phyloP scores from a whole-genome alignment of 495 filamentous ascomycete genomes.

The Aspergillus homomorphus region DNA sequence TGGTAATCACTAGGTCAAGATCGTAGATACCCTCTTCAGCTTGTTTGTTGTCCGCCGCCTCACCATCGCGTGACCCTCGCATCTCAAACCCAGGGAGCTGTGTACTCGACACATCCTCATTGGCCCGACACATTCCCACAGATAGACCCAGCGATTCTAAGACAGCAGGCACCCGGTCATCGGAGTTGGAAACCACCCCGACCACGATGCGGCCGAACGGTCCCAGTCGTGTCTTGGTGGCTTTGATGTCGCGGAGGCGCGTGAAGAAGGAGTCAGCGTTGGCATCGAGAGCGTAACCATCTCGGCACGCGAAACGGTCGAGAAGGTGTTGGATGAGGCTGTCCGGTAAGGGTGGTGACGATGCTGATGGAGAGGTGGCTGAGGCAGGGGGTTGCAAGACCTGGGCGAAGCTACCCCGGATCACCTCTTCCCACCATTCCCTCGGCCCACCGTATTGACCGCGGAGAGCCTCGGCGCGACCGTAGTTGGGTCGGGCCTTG shows the following conservation, averaged over 20 bases:
- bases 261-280: conserved; percentile 54
- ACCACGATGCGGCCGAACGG: conserved; percentile 43
- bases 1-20: conserved; percentile 65
- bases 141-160: conserved; percentile 58
- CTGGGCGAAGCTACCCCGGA: conserved; percentile 31
- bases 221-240: background rate
- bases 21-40: conserved; percentile 28
- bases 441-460: conserved; percentile 49
- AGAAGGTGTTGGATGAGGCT: conserved; percentile 54
- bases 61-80: conserved; percentile 1
- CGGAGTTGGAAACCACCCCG: conserved; percentile 75
- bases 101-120: conserved; percentile 32
- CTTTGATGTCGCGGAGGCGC: conserved; percentile 29
- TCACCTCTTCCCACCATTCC: conserved; percentile 71
- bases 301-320: conserved; percentile 55
- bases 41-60: background rate
- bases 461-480: conserved; percentile 43
- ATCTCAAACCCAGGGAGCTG: conserved; percentile 43
- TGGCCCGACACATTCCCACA: conserved; percentile 43
- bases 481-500: conserved; percentile 63
- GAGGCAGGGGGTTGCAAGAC: conserved; percentile 7
- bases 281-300: conserved; percentile 59
- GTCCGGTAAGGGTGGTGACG: conserved; percentile 28
- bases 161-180: conserved; percentile 63
- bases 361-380: background rate